These are phyloP conservation scores for Corrigiola litoralis DNA, from an alignment of 179 eudicot species.

Conservation along the genomic window DNA sequence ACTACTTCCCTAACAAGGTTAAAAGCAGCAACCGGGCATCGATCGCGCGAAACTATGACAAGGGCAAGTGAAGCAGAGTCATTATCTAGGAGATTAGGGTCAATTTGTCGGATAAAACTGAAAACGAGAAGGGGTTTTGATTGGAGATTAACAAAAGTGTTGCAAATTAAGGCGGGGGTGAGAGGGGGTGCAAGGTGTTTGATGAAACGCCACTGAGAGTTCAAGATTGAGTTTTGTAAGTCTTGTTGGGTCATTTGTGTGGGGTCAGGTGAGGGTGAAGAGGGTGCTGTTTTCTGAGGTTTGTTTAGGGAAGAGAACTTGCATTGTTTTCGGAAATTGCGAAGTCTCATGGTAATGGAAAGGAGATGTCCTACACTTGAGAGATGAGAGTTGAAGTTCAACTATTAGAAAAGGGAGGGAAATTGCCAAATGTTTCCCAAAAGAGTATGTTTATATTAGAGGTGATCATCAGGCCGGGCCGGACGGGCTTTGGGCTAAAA, in stretches of 20 bases:
- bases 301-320: not conserved
- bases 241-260: slow-evolving; percentile 17
- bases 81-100: slow-evolving; percentile 20
- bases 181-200: slow-evolving; percentile 41
- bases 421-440: no score
- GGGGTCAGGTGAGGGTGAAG: slow-evolving; percentile 7
- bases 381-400: not conserved
- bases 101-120: slow-evolving; percentile 30
- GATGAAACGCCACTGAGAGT: slow-evolving; percentile 69
- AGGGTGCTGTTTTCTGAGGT: not conserved
- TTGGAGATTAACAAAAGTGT: slow-evolving; percentile 37
- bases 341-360: slow-evolving; percentile 9
- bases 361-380: not conserved
- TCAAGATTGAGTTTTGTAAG: slow-evolving; percentile 30
- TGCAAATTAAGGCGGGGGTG: slow-evolving; percentile 31
- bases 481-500: no score
- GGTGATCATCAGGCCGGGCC: no score
- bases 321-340: not conserved
- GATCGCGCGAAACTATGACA: slow-evolving; percentile 34
- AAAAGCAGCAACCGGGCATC: slow-evolving; percentile 37
- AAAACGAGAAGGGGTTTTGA: slow-evolving; percentile 35
- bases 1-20: slow-evolving; percentile 30
- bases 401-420: no score
- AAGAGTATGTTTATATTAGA: no score
- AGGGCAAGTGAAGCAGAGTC: slow-evolving; percentile 41